Conservation (phyloP, 345 rosid genomes). For the Populus ilicifolia region DNA sequence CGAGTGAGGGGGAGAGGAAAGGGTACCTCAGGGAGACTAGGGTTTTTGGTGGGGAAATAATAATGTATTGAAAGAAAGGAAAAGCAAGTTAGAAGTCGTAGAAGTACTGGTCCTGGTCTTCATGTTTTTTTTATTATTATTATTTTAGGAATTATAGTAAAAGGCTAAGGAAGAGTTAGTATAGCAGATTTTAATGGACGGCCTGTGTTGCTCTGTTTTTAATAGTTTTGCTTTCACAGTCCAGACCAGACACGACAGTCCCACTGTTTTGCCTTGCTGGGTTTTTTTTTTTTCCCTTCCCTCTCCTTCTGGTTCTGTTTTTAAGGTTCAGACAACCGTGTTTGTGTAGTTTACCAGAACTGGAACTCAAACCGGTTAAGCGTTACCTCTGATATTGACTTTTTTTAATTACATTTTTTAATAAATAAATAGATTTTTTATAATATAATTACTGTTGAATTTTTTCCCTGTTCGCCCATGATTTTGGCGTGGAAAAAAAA, state of each 20-base stretch:
- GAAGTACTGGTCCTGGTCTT: not conserved
- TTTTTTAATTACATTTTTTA: not conserved
- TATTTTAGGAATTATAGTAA: not conserved
- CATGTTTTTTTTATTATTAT: too few relatives aligned
- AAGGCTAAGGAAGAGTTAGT: not conserved
- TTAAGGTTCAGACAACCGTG: constrained; percentile 15
- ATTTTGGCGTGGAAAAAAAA: too few relatives aligned
- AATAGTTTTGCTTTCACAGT: not conserved
- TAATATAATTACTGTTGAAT: not conserved
- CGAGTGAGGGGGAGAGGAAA: not conserved
- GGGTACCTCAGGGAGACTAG: not conserved
- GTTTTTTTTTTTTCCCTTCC: not conserved
- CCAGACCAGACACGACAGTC: not conserved
- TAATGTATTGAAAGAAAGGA: not conserved
- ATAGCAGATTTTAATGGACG: not conserved
- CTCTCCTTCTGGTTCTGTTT: not conserved
- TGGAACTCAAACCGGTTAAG: not conserved
- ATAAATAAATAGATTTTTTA: not conserved
- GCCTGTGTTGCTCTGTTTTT: not conserved
- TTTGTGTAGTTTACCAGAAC: not conserved
- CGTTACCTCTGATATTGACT: not conserved
- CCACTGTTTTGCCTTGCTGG: not conserved
- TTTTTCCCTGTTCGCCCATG: too few relatives aligned
- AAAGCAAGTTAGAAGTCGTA: not conserved
- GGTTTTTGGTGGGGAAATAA: constrained; percentile 2